Evolutionary conservation across 2,329 filamentous ascomycete species (phyloP).

Genomic region (Fusarium proliferatum): DNA sequence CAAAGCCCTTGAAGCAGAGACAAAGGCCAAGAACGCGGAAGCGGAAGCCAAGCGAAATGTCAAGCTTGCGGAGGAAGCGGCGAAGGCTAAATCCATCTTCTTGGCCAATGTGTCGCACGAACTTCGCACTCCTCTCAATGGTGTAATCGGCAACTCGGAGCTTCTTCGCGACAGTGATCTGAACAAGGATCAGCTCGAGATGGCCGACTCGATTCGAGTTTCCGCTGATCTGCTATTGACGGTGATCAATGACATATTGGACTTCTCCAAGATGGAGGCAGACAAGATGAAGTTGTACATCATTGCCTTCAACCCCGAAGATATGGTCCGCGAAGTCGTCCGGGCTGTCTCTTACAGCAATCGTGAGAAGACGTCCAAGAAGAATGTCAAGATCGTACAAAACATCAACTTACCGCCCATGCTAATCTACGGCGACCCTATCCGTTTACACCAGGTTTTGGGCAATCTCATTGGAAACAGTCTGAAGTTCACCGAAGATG

Average conservation of each 20-base stretch:
- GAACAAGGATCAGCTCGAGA: conserved; percentile 82
- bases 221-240: conserved; percentile 89
- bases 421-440: conserved; percentile 74
- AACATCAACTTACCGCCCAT: conserved; percentile 82
- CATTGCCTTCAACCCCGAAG: conserved; percentile 74
- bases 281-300: conserved; percentile 86
- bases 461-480: conserved; percentile 93
- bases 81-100: conserved; percentile 86
- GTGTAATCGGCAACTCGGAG: conserved; percentile 90
- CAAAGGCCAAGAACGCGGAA: conserved; percentile 81
- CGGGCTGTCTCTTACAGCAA: conserved; percentile 75
- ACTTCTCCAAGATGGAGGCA: conserved; percentile 94
- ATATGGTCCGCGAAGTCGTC: conserved; percentile 75
- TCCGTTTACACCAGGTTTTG: conserved; percentile 73
- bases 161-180: conserved; percentile 81
- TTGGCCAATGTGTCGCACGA: conserved; percentile 84
- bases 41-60: conserved; percentile 82
- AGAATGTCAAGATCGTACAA: conserved; percentile 72
- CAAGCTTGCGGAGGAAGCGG: conserved; percentile 83
- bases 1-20: conserved; percentile 78
- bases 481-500: conserved; percentile 91
- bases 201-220: conserved; percentile 86
- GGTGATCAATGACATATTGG: conserved; percentile 95
- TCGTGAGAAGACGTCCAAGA: conserved; percentile 69
- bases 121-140: conserved; percentile 83